Conservation (phyloP, 2,329 filamentous ascomycete species). For the Cladophialophora psammophila region DNA sequence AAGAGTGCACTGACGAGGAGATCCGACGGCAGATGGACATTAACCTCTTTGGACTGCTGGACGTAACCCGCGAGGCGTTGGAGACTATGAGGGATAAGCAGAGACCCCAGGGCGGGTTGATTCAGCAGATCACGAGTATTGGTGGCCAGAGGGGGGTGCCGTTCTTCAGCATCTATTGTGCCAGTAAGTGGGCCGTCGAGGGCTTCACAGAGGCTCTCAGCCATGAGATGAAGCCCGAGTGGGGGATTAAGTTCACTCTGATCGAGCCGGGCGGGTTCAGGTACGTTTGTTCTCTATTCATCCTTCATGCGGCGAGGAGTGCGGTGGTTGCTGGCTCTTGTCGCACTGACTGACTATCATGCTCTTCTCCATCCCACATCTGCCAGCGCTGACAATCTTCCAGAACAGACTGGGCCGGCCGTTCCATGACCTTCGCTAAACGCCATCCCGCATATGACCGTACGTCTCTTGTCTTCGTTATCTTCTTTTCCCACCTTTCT, state of each 20-base stretch:
- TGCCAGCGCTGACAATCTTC: background rate
- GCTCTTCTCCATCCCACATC: background rate
- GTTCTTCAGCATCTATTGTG: constrained; percentile 50
- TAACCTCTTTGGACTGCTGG: constrained; percentile 66
- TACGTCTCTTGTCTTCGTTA: constrained; percentile 12
- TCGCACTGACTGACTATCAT: background rate
- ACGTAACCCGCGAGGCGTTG: constrained; percentile 54
- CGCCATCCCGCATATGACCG: constrained; percentile 40
- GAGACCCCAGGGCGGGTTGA: constrained; percentile 56
- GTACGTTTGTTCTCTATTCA: constrained; percentile 20
- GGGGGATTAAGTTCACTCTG: constrained; percentile 51
- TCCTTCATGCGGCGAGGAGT: background rate
- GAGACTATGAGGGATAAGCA: constrained; percentile 41
- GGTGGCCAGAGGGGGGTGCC: constrained; percentile 52
- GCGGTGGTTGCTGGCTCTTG: background rate
- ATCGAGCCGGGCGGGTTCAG: constrained; percentile 42
- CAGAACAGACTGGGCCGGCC: constrained; percentile 40
- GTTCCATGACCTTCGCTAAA: constrained; percentile 38
- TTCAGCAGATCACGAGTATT: constrained; percentile 64
- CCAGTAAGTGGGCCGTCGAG: constrained; percentile 56
- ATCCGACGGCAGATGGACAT: constrained; percentile 64
- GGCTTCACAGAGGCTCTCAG: constrained; percentile 57
- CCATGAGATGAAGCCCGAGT: constrained; percentile 53
- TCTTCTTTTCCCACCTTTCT: constrained; percentile 10
- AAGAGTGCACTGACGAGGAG: constrained; percentile 58